A percentile compares a stretch with the other conserved stretches of the same genome.
phyloP scores from a whole-genome alignment of 23 red algal genomes.

The Gracilaria domingensis region DNA sequence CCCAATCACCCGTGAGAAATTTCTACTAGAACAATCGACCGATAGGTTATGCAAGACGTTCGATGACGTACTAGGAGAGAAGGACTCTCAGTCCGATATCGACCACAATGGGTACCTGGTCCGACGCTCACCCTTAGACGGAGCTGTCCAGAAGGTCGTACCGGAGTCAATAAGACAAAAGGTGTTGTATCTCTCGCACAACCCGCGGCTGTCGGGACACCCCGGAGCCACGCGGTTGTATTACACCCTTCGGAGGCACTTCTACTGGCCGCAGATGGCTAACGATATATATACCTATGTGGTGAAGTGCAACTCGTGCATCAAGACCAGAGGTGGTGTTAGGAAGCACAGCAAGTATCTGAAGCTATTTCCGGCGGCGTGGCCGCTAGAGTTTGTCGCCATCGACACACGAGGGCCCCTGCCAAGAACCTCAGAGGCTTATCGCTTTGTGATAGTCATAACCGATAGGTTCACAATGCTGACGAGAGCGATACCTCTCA shows the following conservation, averaged over 20 bases:
- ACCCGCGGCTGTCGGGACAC: too few relatives aligned
- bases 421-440: background rate
- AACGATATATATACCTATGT: too few relatives aligned
- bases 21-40: background rate
- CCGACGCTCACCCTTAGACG: background rate
- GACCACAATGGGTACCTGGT: background rate
- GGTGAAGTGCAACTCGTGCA: too few relatives aligned
- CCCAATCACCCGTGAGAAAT: background rate
- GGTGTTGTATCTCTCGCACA: too few relatives aligned
- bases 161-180: too few relatives aligned
- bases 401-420: background rate
- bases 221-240: background rate
- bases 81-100: background rate
- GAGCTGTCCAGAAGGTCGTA: background rate
- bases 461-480: constrained; percentile 19
- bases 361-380: too few relatives aligned
- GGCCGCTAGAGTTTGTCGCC: background rate
- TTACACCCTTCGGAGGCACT: background rate
- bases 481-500: background rate
- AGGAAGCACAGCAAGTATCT: too few relatives aligned
- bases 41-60: background rate
- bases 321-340: too few relatives aligned
- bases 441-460: background rate
- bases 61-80: background rate
- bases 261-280: constrained; percentile 10